Conservation (phyloP, 805 yeast genomes). For the Yamadazyma sp. region DNA sequence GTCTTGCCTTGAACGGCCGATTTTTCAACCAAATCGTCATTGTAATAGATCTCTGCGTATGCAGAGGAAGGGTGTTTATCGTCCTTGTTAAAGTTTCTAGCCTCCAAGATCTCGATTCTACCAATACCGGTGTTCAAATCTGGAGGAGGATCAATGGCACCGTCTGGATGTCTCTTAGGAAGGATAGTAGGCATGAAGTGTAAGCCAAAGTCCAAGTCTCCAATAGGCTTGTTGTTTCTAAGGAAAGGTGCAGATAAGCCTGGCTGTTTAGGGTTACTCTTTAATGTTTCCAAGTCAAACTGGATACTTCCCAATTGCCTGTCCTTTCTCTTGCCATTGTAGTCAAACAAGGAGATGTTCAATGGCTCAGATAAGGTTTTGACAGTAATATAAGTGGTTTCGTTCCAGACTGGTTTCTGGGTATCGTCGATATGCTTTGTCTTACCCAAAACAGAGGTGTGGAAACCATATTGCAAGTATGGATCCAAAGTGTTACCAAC, state of each 20-base stretch:
- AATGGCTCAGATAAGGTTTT: constrained; percentile 81
- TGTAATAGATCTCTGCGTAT: constrained; percentile 69
- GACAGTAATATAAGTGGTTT: constrained; percentile 68
- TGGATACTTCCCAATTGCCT: constrained; percentile 75
- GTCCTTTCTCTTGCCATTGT: constrained; percentile 78
- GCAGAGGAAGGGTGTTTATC: constrained; percentile 53
- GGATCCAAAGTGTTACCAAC: constrained; percentile 87
- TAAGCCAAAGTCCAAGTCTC: constrained; percentile 67
- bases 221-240: constrained; percentile 83
- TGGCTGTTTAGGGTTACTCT: constrained; percentile 50
- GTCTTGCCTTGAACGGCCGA: constrained; percentile 60
- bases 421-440: constrained; percentile 72
- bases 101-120: constrained; percentile 62
- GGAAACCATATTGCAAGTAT: constrained; percentile 70
- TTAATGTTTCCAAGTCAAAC: constrained; percentile 66
- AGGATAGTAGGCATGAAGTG: constrained; percentile 75
- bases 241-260: constrained; percentile 57
- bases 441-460: constrained; percentile 57
- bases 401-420: constrained; percentile 77
- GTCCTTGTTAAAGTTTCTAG: constrained; percentile 52
- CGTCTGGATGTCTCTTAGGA: constrained; percentile 66
- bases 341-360: constrained; percentile 68
- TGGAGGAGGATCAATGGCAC: constrained; percentile 78
- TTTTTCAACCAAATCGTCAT: constrained; percentile 57
- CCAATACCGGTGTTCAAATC: constrained; percentile 93